Evolutionary conservation across 1,139 yeast species (phyloP), one percentile per base, ranked within the genome.

Genomic region (Ogataea hybrid): DNA sequence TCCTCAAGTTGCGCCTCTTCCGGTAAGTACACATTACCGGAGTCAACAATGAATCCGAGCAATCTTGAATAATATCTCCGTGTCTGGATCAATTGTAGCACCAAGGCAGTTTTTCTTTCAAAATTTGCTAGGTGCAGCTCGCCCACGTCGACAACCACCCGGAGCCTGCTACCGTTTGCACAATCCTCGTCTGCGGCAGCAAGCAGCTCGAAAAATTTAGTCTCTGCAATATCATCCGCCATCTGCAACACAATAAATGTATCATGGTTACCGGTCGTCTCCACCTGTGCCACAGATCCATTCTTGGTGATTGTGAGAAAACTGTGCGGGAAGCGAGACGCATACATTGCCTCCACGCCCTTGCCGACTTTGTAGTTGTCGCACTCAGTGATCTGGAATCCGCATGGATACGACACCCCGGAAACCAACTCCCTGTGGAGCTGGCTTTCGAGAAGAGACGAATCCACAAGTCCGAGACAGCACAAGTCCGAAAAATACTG

Each of bases 401-500:
- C 77, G 14, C 72, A 68, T 1, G 76, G 67, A 49, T 63, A 71
- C 1, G 75, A 67, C n/a, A 65, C 55, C 0, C 77, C 77, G 7
- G 74, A 69, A 8, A 63, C 69, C 39, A 71, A 50, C 48, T 73
- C 78, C 38, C 77, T 54, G 50, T 72, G 77, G 27, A 70, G 52
- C 52, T 72, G 77, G 22, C 75, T 70, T 49, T 73, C 77, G 17
- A 62, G 48, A 42, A 67, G 57, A 0, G 65, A 53, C 4, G 71
- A 57, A 37, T 68, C 63, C 3, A 71, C 65, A 29, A 70, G 45
- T 0, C 72, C 73, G 23, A 70, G 49, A 44, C 70, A 57, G 51
- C 62, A 71, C 40, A 72, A 58, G 49, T 74, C 79, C 1, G 71
- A 63, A 35, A 69, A 62, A 55, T 70, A 73, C 41, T 72, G 77